A percentile compares a stretch with the other conserved stretches of the same genome.
phyloP scores from a whole-genome alignment of 2,329 filamentous ascomycete genomes.

The Alternaria triticimaculans region DNA sequence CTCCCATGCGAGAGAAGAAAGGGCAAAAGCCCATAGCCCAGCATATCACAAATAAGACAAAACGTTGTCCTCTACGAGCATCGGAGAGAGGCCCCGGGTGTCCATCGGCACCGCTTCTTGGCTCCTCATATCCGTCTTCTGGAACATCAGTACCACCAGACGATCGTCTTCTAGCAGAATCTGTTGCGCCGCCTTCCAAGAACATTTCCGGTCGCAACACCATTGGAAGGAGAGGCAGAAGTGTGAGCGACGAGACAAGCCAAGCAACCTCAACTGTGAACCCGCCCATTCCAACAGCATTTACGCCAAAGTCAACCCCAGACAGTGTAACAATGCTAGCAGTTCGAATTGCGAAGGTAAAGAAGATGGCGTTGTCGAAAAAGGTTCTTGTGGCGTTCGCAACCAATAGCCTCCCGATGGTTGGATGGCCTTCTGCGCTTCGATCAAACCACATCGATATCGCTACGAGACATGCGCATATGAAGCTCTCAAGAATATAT shows the following conservation, averaged over 20 bases:
- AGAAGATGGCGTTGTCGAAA: constrained; percentile 28
- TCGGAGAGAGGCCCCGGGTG: background rate
- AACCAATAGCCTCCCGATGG: background rate
- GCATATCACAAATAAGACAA: constrained; percentile 19
- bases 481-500: constrained; percentile 25
- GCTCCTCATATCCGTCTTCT: background rate
- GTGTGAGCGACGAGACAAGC: constrained; percentile 23
- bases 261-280: constrained; percentile 31
- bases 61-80: constrained; percentile 11
- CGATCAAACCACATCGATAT: background rate
- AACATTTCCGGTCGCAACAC: constrained; percentile 2
- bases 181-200: background rate
- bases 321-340: constrained; percentile 28
- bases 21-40: constrained; percentile 25
- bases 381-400: constrained; percentile 12
- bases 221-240: constrained; percentile 26
- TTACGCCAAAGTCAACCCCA: constrained; percentile 26
- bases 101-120: background rate
- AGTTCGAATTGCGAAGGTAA: constrained; percentile 29
- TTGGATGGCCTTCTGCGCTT: background rate
- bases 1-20: constrained; percentile 25
- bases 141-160: background rate
- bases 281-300: constrained; percentile 26
- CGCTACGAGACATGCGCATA: constrained; percentile 10
- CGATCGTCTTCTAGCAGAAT: background rate